Conservation (phyloP, 495 filamentous ascomycete species). For the Oleoguttula mirabilis region DNA sequence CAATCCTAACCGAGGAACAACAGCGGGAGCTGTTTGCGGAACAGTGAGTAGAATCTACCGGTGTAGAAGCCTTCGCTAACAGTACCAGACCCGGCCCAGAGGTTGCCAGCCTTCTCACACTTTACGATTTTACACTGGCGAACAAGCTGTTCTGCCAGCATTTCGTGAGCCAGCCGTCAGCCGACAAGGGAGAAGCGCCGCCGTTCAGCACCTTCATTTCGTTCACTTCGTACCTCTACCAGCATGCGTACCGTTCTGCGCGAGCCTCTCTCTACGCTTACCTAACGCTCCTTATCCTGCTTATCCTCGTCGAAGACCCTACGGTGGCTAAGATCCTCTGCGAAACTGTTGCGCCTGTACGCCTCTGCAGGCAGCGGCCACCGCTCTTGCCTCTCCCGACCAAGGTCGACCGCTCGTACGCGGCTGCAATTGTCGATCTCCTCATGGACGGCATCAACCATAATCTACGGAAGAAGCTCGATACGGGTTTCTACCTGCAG, state of each 20-base stretch:
- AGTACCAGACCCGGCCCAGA: slow-evolving; percentile 57
- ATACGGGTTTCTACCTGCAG: slow-evolving; percentile 70
- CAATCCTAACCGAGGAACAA: slow-evolving; percentile 50
- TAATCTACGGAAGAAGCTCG: slow-evolving; percentile 75
- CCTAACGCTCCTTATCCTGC: slow-evolving; percentile 69
- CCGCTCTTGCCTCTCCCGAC: slow-evolving; percentile 67
- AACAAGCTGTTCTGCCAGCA: slow-evolving; percentile 94
- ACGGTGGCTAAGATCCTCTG: slow-evolving; percentile 73
- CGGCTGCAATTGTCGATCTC: slow-evolving; percentile 67
- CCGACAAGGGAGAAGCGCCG: slow-evolving; percentile 55
- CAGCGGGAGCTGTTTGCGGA: slow-evolving; percentile 64
- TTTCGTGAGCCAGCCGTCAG: slow-evolving; percentile 46
- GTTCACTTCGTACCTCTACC: slow-evolving; percentile 79
- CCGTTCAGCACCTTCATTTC: slow-evolving; percentile 79
- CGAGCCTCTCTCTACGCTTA: slow-evolving; percentile 70
- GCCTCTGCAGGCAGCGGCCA: slow-evolving; percentile 80
- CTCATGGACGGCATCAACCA: slow-evolving; percentile 87
- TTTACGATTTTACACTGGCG: slow-evolving; percentile 85
- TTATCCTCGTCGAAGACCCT: slow-evolving; percentile 79
- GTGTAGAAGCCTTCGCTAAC: not conserved
- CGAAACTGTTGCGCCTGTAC: slow-evolving; percentile 60
- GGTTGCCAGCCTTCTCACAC: slow-evolving; percentile 65
- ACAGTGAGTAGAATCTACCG: slow-evolving; percentile 40
- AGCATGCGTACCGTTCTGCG: slow-evolving; percentile 77
- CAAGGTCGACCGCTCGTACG: slow-evolving; percentile 44